These are phyloP conservation scores for Lunasporangiospora selenospora DNA, from an alignment of 192 early-diverging fungal genomes.

Conservation along the genomic window DNA sequence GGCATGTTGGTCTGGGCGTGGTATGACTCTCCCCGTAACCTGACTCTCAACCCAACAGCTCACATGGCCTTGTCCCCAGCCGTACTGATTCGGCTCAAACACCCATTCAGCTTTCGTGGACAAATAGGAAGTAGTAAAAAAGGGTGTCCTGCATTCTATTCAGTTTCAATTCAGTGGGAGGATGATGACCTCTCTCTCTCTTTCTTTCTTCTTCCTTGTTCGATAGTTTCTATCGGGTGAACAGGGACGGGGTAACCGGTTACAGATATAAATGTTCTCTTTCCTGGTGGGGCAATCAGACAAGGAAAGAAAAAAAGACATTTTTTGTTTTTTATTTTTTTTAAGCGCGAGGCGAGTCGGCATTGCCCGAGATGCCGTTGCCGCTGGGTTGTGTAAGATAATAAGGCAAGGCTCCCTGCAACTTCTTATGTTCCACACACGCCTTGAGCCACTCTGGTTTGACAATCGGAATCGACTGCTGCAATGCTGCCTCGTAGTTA, in stretches of 20 bases:
- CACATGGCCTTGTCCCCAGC: too few species aligned
- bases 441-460: constrained; percentile 95
- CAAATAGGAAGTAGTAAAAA: too few species aligned
- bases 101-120: too few species aligned
- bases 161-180: too few species aligned
- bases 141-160: too few species aligned
- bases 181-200: too few species aligned
- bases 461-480: constrained; percentile 94
- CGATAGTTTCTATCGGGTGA: not conserved
- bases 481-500: constrained; percentile 87
- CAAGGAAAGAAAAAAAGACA: not conserved
- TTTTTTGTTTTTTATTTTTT: constrained; percentile 4
- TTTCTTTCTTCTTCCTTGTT: not conserved
- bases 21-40: too few species aligned
- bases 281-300: not conserved
- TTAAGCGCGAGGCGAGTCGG: constrained; percentile 30
- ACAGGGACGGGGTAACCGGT: not conserved
- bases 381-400: constrained; percentile 55
- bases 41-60: too few species aligned
- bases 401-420: constrained; percentile 76
- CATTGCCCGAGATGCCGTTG: constrained; percentile 34
- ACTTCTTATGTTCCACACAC: constrained; percentile 87
- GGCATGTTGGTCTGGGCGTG: too few species aligned
- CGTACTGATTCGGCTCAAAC: too few species aligned
- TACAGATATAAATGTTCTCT: not conserved